Evolutionary conservation across 805 yeast genomes (phyloP).

Genomic region (Priceomyces haplophilus): DNA sequence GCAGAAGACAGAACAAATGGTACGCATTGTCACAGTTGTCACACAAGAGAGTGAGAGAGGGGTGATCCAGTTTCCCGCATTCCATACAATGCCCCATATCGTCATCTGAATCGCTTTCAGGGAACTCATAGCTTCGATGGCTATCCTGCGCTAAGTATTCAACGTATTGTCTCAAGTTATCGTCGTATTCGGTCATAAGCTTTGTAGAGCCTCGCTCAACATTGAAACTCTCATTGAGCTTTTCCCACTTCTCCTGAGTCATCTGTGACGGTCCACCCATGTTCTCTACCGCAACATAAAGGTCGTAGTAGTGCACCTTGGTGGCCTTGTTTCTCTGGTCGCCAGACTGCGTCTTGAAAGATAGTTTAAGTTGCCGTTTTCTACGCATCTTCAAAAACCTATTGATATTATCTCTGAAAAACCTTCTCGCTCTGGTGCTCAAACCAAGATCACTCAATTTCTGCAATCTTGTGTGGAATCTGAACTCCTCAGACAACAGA

Average conservation of each 20-base stretch:
- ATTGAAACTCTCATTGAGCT: slow-evolving; percentile 23
- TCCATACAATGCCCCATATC: slow-evolving; percentile 42
- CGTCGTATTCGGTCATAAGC: slow-evolving; percentile 23
- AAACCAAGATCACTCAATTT: slow-evolving; percentile 61
- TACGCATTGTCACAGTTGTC: slow-evolving; percentile 70
- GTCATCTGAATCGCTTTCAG: slow-evolving; percentile 29
- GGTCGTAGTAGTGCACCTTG: slow-evolving; percentile 36
- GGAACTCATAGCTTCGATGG: slow-evolving; percentile 26
- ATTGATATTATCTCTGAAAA: slow-evolving; percentile 59
- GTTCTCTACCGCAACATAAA: slow-evolving; percentile 32
- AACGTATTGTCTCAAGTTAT: slow-evolving; percentile 30
- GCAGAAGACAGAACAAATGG: slow-evolving; percentile 66
- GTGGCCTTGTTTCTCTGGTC: neutral
- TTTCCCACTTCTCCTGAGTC: slow-evolving; percentile 18
- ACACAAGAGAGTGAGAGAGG: slow-evolving; percentile 55
- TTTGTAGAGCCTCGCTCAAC: slow-evolving; percentile 13
- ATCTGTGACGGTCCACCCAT: slow-evolving; percentile 19
- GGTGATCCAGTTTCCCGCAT: slow-evolving; percentile 47
- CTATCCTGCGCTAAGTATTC: slow-evolving; percentile 23
- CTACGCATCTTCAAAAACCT: slow-evolving; percentile 52
- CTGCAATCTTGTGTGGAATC: slow-evolving; percentile 69
- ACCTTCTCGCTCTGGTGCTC: slow-evolving; percentile 57
- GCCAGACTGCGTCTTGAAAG: slow-evolving; percentile 15
- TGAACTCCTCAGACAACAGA: slow-evolving; percentile 52
- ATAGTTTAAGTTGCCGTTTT: slow-evolving; percentile 19